Conservation (phyloP, 2,329 filamentous ascomycete species). For the Aspergillus bombycis region DNA sequence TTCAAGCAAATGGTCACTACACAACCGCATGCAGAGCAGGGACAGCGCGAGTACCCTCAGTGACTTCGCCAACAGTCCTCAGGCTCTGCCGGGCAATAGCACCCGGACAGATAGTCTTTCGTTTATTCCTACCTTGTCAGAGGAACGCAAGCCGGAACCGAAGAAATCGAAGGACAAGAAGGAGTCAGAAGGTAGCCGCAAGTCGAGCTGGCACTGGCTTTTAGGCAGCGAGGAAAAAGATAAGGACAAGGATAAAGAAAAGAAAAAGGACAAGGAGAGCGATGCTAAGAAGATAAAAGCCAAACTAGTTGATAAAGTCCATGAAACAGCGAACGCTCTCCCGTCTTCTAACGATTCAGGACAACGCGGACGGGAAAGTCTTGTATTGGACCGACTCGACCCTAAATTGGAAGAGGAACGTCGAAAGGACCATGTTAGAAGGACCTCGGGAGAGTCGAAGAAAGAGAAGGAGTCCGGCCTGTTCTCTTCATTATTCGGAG, state of each 20-base stretch:
- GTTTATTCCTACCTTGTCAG: conserved; percentile 74
- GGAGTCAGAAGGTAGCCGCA: conserved; percentile 70
- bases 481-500: conserved; percentile 92
- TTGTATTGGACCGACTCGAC: conserved; percentile 81
- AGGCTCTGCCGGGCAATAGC: conserved; percentile 70
- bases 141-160: conserved; percentile 75
- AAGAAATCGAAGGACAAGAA: conserved; percentile 68
- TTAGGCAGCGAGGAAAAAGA: conserved; percentile 71
- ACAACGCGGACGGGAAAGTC: conserved; percentile 69
- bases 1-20: conserved; percentile 38
- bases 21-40: conserved; percentile 35
- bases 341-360: conserved; percentile 81
- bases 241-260: conserved; percentile 60
- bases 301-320: conserved; percentile 58
- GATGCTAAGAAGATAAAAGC: conserved; percentile 62
- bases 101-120: conserved; percentile 77
- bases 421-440: conserved; percentile 76
- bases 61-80: conserved; percentile 67
- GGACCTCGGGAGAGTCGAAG: conserved; percentile 67
- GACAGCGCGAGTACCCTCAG: conserved; percentile 58
- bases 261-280: conserved; percentile 65
- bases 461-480: conserved; percentile 86
- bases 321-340: conserved; percentile 80
- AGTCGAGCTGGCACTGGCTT: conserved; percentile 80
- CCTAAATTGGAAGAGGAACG: conserved; percentile 70